Conservation (phyloP, 805 yeast genomes). For the Candida vartiovaarae region DNA sequence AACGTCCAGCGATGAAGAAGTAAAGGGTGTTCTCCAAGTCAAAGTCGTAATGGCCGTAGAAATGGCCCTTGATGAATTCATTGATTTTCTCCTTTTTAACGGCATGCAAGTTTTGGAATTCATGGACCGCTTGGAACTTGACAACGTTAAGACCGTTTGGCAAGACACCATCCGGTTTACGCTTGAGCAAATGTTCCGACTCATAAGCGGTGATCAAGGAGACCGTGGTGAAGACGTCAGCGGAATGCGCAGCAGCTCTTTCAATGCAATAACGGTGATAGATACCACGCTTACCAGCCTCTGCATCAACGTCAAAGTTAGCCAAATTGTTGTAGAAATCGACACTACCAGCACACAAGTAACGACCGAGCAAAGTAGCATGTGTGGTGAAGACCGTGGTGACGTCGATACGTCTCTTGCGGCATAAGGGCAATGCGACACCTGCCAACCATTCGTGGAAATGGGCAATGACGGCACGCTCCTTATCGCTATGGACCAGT, state of each 20-base stretch:
- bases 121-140: conserved; percentile 95
- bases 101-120: conserved; percentile 95
- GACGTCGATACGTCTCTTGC: conserved; percentile 86
- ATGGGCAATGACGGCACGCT: conserved; percentile 87
- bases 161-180: conserved; percentile 96
- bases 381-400: conserved; percentile 96
- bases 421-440: conserved; percentile 85
- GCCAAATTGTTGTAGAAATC: conserved; percentile 92
- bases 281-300: conserved; percentile 96
- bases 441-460: conserved; percentile 99
- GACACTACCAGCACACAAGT: conserved; percentile 92
- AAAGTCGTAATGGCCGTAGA: conserved; percentile 94
- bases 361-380: conserved; percentile 92
- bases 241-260: conserved; percentile 91
- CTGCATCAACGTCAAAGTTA: conserved; percentile 90
- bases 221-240: conserved; percentile 96
- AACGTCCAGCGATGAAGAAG: conserved; percentile 95
- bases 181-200: conserved; percentile 82
- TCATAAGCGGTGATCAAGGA: conserved; percentile 97
- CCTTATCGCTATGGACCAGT: conserved; percentile 72
- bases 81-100: conserved; percentile 83
- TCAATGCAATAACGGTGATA: conserved; percentile 96
- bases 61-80: conserved; percentile 94
- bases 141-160: conserved; percentile 96
- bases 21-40: conserved; percentile 90